Evolutionary conservation across 768 basidiomycete species (phyloP).

Genomic region (Mycena epipterygia): DNA sequence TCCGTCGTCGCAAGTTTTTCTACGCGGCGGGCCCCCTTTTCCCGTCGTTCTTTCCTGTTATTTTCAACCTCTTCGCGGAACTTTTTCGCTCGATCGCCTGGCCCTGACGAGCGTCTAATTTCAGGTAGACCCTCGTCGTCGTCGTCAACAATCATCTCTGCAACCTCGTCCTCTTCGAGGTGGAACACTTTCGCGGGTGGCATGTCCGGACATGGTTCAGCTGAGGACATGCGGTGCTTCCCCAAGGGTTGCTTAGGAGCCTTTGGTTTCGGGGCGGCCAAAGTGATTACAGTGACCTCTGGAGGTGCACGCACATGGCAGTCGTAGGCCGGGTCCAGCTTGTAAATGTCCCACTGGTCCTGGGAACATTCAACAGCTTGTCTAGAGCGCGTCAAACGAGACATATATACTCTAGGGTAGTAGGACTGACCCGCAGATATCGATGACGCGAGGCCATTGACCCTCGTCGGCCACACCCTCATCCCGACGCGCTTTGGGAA

Average conservation of each 20-base stretch:
- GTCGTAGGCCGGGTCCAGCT: constrained; percentile 81
- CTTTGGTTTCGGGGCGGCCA: constrained; percentile 35
- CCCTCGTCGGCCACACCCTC: constrained; percentile 77
- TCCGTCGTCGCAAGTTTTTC: constrained; percentile 39
- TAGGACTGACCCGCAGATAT: constrained; percentile 75
- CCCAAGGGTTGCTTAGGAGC: constrained; percentile 40
- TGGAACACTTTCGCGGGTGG: constrained; percentile 40
- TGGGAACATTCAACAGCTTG: constrained; percentile 67
- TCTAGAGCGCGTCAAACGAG: constrained; percentile 48
- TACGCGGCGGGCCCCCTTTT: constrained; percentile 44
- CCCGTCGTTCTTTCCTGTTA: constrained; percentile 49
- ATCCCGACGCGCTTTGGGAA: constrained; percentile 75
- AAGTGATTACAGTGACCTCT: constrained; percentile 50
- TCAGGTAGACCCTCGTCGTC: constrained; percentile 47
- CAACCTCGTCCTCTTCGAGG: constrained; percentile 61
- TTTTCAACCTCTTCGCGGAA: constrained; percentile 50
- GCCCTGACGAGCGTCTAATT: constrained; percentile 38
- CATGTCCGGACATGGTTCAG: constrained; percentile 39
- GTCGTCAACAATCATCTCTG: constrained; percentile 65
- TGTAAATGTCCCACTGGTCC: constrained; percentile 91
- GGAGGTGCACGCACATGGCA: constrained; percentile 68
- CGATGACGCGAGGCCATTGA: constrained; percentile 74
- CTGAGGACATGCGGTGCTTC: constrained; percentile 36
- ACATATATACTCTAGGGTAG: constrained; percentile 5
- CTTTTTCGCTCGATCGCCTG: constrained; percentile 39